These are phyloP conservation scores for Skeletonema tropicum DNA, from an alignment of 108 stramenopile genomes.

Conservation along the genomic window DNA sequence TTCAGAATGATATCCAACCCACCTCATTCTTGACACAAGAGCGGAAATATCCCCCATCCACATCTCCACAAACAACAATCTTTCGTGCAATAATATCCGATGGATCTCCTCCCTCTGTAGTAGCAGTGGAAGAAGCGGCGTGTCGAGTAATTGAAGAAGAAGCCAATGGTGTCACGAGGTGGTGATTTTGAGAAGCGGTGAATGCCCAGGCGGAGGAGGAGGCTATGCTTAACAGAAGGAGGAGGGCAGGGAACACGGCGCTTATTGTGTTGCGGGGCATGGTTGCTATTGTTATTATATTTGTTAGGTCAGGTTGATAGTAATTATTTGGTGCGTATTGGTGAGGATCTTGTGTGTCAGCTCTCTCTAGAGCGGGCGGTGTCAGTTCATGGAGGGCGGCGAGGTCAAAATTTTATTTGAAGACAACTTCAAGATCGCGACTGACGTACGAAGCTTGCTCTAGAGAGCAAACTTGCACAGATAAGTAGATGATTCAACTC, in stretches of 20 bases:
- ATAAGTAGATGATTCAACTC: too few species aligned
- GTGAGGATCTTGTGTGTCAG: not conserved
- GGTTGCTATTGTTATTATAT: not conserved
- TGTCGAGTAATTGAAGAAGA: not conserved
- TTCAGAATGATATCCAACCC: not conserved
- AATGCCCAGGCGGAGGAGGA: not conserved
- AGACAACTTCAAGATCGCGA: not conserved
- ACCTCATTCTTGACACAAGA: constrained; percentile 86
- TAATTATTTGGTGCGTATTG: not conserved
- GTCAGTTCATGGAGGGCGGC: too few species aligned
- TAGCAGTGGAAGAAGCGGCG: not conserved
- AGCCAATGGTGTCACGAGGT: not conserved
- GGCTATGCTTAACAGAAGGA: not conserved
- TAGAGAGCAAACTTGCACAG: too few species aligned
- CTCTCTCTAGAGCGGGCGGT: too few species aligned
- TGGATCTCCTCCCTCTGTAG: constrained; percentile 22
- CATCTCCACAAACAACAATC: constrained; percentile 76
- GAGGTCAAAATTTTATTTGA: not conserved
- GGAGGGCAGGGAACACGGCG: not conserved
- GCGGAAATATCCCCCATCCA: constrained; percentile 83
- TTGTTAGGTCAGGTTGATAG: not conserved
- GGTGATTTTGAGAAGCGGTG: not conserved
- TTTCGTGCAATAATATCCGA: constrained; percentile 64
- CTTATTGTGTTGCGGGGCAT: not conserved
- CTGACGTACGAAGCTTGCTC: not conserved